Conservation (phyloP, 129 eudicot species). For the Dittrichia graveolens region DNA sequence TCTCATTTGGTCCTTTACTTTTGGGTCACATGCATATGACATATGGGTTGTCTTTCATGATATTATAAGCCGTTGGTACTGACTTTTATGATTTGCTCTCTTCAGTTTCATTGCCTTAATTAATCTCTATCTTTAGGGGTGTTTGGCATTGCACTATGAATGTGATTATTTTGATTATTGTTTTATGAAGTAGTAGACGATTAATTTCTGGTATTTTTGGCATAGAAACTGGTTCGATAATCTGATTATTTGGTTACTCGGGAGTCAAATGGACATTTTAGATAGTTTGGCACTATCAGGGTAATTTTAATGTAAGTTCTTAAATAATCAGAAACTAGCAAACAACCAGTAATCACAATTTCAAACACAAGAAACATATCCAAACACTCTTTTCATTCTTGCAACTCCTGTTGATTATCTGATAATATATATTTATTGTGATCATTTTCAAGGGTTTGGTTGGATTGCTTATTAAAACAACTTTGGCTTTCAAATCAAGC, state of each 20-base stretch:
- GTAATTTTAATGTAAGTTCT: neutral
- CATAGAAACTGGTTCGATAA: neutral
- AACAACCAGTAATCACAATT: neutral
- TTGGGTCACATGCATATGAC: conserved; percentile 11
- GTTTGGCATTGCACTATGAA: neutral
- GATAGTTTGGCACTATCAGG: too few relatives aligned
- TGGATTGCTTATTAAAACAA: too few relatives aligned
- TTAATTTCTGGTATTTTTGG: neutral
- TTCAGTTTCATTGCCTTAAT: neutral
- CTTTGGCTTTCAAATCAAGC: too few relatives aligned
- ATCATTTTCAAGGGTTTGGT: neutral
- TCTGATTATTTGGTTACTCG: neutral
- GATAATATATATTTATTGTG: neutral
- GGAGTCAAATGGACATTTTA: neutral
- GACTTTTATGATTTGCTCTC: conserved; percentile 6
- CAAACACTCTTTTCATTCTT: neutral
- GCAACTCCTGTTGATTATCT: neutral
- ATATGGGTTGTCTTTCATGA: conserved; percentile 4
- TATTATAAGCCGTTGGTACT: conserved; percentile 11
- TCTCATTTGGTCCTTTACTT: neutral
- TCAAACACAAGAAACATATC: neutral
- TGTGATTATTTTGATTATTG: neutral
- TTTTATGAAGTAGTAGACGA: neutral
- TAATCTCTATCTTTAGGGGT: neutral
- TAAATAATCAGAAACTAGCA: neutral